Percentiles rank a stretch among this genome's conserved stretches.
Conservation (phyloP, 352 stramenopile species). For the Phytophthora chlamydospora region DNA sequence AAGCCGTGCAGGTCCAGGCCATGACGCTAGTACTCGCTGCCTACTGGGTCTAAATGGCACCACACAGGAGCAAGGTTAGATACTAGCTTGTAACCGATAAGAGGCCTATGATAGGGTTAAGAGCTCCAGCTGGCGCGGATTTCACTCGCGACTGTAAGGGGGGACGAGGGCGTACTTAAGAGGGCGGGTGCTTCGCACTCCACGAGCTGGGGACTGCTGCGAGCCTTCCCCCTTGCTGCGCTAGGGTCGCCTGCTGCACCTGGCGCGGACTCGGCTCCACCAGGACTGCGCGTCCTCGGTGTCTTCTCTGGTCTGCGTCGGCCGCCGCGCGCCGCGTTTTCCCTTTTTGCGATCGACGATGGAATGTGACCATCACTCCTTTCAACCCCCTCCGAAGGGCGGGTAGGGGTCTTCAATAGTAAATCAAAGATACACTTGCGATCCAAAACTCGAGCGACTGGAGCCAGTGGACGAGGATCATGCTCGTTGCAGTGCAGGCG, state of each 20-base stretch:
- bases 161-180: slow-evolving; percentile 18
- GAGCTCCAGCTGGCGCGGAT: slow-evolving; percentile 9
- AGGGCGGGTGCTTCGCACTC: slow-evolving; percentile 7
- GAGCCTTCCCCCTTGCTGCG: slow-evolving; percentile 2
- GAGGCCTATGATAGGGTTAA: slow-evolving; percentile 1
- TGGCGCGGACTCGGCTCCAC: slow-evolving; percentile 21
- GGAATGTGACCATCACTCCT: slow-evolving; percentile 32
- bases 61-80: slow-evolving; percentile 13
- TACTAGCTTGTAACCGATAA: slow-evolving; percentile 1
- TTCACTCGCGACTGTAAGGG: slow-evolving; percentile 4
- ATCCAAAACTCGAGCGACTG: slow-evolving; percentile 1
- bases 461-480: slow-evolving; percentile 7
- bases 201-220: slow-evolving; percentile 13
- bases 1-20: slow-evolving; percentile 66
- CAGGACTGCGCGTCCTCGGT: slow-evolving; percentile 30
- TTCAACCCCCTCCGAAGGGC: slow-evolving; percentile 12
- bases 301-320: slow-evolving; percentile 38
- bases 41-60: slow-evolving; percentile 1
- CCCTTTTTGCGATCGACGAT: slow-evolving; percentile 44
- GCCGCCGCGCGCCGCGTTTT: slow-evolving; percentile 36
- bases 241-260: slow-evolving; percentile 18
- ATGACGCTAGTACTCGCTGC: slow-evolving; percentile 33
- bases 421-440: slow-evolving; percentile 13
- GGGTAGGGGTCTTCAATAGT: slow-evolving; percentile 31
- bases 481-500: too few species aligned